phyloP scores from a whole-genome alignment of 306 rosid genomes.

The Cucumis cinereus region DNA sequence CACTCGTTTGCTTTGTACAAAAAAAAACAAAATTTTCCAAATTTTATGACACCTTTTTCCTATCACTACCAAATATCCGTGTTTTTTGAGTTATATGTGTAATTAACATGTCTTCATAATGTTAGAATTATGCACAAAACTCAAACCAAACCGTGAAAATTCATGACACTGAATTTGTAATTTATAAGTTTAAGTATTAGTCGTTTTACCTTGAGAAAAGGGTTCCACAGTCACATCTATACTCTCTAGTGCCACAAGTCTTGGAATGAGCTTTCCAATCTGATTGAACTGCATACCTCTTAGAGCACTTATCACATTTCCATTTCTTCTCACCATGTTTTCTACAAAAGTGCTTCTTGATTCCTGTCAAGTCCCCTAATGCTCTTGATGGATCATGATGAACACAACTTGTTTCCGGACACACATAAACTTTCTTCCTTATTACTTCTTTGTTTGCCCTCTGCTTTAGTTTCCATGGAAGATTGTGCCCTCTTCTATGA shows the following conservation, averaged over 20 bases:
- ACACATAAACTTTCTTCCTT: conserved; percentile 83
- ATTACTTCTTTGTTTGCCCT: conserved; percentile 57
- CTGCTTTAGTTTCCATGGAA: conserved; percentile 97
- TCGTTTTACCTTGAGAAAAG: conserved; percentile 97
- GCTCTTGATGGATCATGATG: conserved; percentile 94
- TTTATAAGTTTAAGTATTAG: too few relatives aligned
- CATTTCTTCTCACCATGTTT: conserved; percentile 98
- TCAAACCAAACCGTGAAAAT: too few relatives aligned
- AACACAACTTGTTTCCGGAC: conserved; percentile 75
- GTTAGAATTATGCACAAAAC: too few relatives aligned
- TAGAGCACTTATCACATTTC: conserved; percentile 95
- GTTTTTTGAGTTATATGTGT: too few relatives aligned
- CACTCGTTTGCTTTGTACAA: too few relatives aligned
- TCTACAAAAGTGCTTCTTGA: conserved; percentile 90
- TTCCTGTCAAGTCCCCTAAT: conserved; percentile 85
- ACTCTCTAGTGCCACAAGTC: conserved; percentile 92
- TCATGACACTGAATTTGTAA: neutral
- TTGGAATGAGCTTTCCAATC: conserved; percentile 98
- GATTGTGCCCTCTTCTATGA: conserved; percentile 86
- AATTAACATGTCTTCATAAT: too few relatives aligned
- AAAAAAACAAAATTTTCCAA: too few relatives aligned
- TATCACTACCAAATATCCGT: too few relatives aligned
- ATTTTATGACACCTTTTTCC: too few relatives aligned
- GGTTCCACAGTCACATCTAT: conserved; percentile 98
- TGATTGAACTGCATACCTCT: conserved; percentile 90